A percentile compares a stretch with the other conserved stretches of the same genome.
Evolutionary conservation across 2,329 filamentous ascomycete species (phyloP).

Genomic region (Zasmidium angulare): DNA sequence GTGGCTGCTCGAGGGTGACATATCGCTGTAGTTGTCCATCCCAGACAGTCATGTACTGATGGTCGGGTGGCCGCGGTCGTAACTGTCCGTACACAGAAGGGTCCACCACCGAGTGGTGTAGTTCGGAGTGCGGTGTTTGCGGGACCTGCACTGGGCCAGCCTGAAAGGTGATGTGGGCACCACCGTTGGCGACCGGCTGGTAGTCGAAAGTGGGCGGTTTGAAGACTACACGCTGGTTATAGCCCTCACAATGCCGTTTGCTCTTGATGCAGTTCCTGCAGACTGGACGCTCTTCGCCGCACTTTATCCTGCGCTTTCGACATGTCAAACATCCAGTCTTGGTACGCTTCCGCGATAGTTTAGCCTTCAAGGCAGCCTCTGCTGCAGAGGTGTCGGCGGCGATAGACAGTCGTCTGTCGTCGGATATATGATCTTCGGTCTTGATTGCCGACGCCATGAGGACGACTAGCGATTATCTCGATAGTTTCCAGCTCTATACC

Average conservation of each 20-base stretch:
- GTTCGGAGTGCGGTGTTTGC: background rate
- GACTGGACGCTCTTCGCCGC: slow-evolving; percentile 81
- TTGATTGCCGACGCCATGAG: slow-evolving; percentile 14
- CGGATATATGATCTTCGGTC: slow-evolving; percentile 6
- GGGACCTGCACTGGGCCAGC: slow-evolving; percentile 19
- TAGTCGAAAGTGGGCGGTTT: slow-evolving; percentile 68
- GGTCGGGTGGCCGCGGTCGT: slow-evolving; percentile 12
- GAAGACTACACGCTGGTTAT: slow-evolving; percentile 78
- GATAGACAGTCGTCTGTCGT: slow-evolving; percentile 1
- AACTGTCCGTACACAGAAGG: slow-evolving; percentile 12
- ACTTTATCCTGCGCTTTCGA: slow-evolving; percentile 93
- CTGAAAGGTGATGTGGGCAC: slow-evolving; percentile 38
- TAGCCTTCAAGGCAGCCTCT: slow-evolving; percentile 31
- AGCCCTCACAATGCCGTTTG: slow-evolving; percentile 79
- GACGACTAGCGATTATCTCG: background rate
- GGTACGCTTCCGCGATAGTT: slow-evolving; percentile 61
- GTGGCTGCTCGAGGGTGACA: slow-evolving; percentile 10
- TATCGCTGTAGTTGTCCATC: slow-evolving; percentile 15
- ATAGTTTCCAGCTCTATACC: slow-evolving; percentile 5
- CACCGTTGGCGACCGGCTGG: slow-evolving; percentile 47
- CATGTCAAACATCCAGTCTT: slow-evolving; percentile 95
- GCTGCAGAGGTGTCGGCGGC: slow-evolving; percentile 28
- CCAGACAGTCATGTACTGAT: slow-evolving; percentile 13
- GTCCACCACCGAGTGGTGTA: slow-evolving; percentile 7
- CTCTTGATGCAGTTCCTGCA: slow-evolving; percentile 86